These are phyloP conservation scores for Vigna unguiculata DNA, from an alignment of 306 rosid genomes.

Conservation along the genomic window DNA sequence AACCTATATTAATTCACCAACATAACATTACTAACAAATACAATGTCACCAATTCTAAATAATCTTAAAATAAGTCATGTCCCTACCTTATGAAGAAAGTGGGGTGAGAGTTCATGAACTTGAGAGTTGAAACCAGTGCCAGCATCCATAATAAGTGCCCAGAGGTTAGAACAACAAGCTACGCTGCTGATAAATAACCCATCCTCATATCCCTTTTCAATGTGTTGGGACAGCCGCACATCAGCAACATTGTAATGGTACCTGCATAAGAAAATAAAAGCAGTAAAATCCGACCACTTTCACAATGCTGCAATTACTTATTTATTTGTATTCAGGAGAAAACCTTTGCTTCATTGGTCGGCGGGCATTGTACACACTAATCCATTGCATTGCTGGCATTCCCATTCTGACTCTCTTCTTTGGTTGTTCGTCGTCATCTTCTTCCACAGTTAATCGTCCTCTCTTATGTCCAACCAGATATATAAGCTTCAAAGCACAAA, in stretches of 20 bases:
- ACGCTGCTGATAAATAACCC: conserved; percentile 81
- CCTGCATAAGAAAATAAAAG: conserved; percentile 29
- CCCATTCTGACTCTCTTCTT: conserved; percentile 93
- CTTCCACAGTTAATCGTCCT: conserved; percentile 73
- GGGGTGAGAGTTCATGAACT: conserved; percentile 79
- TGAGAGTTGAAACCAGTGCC: conserved; percentile 84
- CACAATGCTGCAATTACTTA: background rate
- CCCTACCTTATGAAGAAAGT: conserved; percentile 81
- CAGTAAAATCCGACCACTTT: background rate
- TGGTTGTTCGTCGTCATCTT: conserved; percentile 84
- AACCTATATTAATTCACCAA: conserved; percentile 47
- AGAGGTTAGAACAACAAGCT: conserved; percentile 72
- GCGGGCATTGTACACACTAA: conserved; percentile 87
- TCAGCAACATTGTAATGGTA: conserved; percentile 95
- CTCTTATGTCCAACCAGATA: conserved; percentile 78
- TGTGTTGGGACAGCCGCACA: conserved; percentile 78
- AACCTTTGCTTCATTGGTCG: conserved; percentile 97
- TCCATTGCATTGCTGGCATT: conserved; percentile 91
- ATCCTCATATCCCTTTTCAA: conserved; percentile 83
- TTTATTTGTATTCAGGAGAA: conserved; percentile 17
- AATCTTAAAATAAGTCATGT: conserved; percentile 10
- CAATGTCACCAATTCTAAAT: background rate
- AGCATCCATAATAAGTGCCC: conserved; percentile 97
- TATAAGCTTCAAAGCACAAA: conserved; percentile 64
- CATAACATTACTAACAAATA: conserved; percentile 3